Evolutionary conservation across 2,329 filamentous ascomycete species (phyloP).

Genomic region (Coniella lustricola): DNA sequence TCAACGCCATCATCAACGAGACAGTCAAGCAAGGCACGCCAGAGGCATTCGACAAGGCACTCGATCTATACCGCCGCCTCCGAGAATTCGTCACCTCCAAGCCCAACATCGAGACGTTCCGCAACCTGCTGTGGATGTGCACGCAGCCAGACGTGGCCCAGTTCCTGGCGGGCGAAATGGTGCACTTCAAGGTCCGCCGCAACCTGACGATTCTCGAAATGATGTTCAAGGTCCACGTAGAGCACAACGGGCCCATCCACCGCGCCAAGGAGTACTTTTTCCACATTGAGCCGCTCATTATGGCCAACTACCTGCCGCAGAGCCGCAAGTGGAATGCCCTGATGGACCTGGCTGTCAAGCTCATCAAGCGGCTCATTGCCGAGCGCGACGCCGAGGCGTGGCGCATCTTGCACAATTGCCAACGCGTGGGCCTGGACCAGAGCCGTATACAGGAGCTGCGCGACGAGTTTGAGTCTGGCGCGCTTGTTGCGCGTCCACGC

Average conservation of each 20-base stretch:
- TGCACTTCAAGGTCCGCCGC: conserved; percentile 11
- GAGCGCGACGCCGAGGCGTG: conserved; percentile 16
- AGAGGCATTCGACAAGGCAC: conserved; percentile 10
- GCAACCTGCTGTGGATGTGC: conserved; percentile 14
- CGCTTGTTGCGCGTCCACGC: background rate
- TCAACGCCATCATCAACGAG: conserved; percentile 37
- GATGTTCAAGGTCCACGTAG: conserved; percentile 14
- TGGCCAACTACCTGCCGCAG: background rate
- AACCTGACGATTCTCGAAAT: conserved; percentile 6
- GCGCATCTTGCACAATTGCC: conserved; percentile 13
- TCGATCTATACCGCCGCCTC: conserved; percentile 13
- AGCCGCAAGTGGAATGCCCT: conserved; percentile 6
- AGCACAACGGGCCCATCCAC: conserved; percentile 8
- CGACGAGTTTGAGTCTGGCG: conserved; percentile 12
- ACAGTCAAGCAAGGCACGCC: conserved; percentile 1
- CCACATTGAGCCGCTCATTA: conserved; percentile 7
- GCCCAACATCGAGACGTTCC: conserved; percentile 11
- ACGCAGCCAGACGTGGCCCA: conserved; percentile 12
- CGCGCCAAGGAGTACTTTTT: conserved; percentile 13
- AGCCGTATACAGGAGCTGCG: conserved; percentile 8
- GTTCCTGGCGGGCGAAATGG: conserved; percentile 15
- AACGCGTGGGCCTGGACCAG: conserved; percentile 9
- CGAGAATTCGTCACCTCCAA: conserved; percentile 9
- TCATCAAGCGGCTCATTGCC: conserved; percentile 12
- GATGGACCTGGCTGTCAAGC: conserved; percentile 13